Conservation (phyloP, 805 yeast species). For the Kodamaea kakaduensis region DNA sequence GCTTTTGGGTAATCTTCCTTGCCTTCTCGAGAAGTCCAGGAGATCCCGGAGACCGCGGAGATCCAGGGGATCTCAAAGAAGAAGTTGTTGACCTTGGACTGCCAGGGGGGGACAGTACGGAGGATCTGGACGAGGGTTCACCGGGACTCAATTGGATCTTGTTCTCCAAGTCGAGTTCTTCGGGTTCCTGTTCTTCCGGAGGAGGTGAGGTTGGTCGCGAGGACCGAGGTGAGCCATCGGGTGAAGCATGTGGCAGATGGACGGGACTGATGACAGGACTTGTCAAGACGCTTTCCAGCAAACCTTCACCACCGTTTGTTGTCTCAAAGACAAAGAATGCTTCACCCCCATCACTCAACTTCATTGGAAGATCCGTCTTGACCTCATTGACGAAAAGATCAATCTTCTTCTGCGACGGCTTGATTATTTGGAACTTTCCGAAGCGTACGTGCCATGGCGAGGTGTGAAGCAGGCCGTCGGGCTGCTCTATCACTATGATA, state of each 20-base stretch:
- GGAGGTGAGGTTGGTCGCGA: conserved; percentile 3
- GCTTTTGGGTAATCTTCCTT: conserved; percentile 56
- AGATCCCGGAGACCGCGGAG: conserved; percentile 20
- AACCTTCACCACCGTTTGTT: conserved; percentile 40
- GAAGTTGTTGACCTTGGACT: conserved; percentile 3
- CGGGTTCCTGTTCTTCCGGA: conserved; percentile 21
- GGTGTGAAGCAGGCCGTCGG: conserved; percentile 74
- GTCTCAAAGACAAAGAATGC: conserved; percentile 96
- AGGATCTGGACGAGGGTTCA: conserved; percentile 5
- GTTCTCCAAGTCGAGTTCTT: conserved; percentile 36
- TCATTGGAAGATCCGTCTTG: conserved; percentile 85
- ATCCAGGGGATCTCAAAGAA: conserved; percentile 1
- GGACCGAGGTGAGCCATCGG: conserved; percentile 12
- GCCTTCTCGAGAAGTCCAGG: conserved; percentile 55
- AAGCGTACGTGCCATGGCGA: conserved; percentile 96
- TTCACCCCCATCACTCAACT: conserved; percentile 95
- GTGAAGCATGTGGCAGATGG: conserved; percentile 54
- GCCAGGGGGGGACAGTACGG: conserved; percentile 3
- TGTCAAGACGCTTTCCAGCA: conserved; percentile 76
- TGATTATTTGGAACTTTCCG: conserved; percentile 86
- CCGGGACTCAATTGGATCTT: conserved; percentile 22
- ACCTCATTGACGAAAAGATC: conserved; percentile 82
- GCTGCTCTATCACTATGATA: conserved; percentile 89
- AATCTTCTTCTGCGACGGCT: conserved; percentile 94
- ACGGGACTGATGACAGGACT: conserved; percentile 77